Percentiles rank a stretch among this genome's conserved stretches.
Evolutionary conservation across 345 rosid genomes (phyloP).

Genomic region (Rhodamnia argentea): DNA sequence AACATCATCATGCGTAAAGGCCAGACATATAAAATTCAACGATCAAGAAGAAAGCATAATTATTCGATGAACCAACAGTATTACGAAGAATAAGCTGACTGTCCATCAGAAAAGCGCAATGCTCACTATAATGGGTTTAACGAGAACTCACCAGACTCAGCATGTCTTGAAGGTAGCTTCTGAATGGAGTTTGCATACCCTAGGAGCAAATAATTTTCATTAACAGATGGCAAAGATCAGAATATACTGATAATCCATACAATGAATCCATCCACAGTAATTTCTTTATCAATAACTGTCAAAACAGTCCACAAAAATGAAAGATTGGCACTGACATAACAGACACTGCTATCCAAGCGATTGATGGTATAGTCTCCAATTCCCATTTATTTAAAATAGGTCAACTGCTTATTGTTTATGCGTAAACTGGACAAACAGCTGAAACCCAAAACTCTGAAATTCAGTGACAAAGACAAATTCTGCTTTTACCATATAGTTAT

Average conservation of each 20-base stretch:
- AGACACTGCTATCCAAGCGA: not conserved
- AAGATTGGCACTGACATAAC: not conserved
- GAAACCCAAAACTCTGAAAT: not conserved
- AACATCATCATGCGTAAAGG: not conserved
- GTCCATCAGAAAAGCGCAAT: not conserved
- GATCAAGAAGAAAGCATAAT: not conserved
- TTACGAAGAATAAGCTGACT: not conserved
- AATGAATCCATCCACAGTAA: not conserved
- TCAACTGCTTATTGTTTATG: not conserved
- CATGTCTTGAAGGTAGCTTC: constrained; percentile 86
- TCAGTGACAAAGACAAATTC: not conserved
- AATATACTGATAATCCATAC: not conserved
- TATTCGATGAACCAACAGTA: not conserved
- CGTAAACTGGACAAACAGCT: not conserved
- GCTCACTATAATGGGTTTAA: not conserved
- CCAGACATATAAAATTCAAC: not conserved
- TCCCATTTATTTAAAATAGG: not conserved
- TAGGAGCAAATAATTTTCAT: not conserved
- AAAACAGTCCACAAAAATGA: not conserved
- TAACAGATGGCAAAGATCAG: not conserved
- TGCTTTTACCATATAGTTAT: not conserved
- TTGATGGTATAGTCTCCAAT: not conserved
- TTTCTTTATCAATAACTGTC: not conserved
- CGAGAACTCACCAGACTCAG: constrained; percentile 63
- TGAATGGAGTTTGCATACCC: constrained; percentile 89